Evolutionary conservation across 179 eudicot species (phyloP), one percentile per base, ranked within the genome.

Genomic region (Vitellaria paradoxa): DNA sequence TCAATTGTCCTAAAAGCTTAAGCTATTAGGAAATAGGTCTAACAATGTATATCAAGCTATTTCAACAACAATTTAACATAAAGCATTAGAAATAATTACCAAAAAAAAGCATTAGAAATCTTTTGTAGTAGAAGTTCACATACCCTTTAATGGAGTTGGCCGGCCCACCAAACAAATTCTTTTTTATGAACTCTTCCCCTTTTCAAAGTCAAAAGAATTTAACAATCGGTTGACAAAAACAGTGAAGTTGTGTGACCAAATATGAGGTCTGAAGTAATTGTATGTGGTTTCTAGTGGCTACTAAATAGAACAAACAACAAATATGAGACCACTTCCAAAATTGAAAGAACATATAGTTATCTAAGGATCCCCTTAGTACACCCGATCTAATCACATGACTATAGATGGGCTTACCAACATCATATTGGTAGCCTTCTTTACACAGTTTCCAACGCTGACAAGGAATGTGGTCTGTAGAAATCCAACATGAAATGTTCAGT

Each of bases 151-250:
- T 53, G 10, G 57, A 14, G 57, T 53, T 53, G 57, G 13, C 15
- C 9, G 57, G 1, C 10, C 13, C 70, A 45, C 14, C 8, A 10
- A 52, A 37, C 18, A 26, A 15, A 40, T 73, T n/a, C 11, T 18
- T 56, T 10, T 73, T 56, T 47, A 73, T 37, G 65, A 42, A 73
- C 13, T 57, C 15, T 69, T 69, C 47, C 73, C 72, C 37, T 46
- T 69, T 49, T 0, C 7, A 23, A 71, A 4, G 30, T 40, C 64
- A 8, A 52, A 40, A 72, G 1, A 18, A 18, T 17, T 1, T 6
- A n/a, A 72, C 65, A 30, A 56, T 37, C 6, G 17, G 24, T 72
- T 72, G 65, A 56, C 18, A 37, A 5, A 42, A n/a, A 57, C 11
- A 26, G 14, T 73, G 65, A 30, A 56, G 76, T 6, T 57, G 47